Conservation (phyloP, 306 rosid species). For the Macrotyloma uniflorum region DNA sequence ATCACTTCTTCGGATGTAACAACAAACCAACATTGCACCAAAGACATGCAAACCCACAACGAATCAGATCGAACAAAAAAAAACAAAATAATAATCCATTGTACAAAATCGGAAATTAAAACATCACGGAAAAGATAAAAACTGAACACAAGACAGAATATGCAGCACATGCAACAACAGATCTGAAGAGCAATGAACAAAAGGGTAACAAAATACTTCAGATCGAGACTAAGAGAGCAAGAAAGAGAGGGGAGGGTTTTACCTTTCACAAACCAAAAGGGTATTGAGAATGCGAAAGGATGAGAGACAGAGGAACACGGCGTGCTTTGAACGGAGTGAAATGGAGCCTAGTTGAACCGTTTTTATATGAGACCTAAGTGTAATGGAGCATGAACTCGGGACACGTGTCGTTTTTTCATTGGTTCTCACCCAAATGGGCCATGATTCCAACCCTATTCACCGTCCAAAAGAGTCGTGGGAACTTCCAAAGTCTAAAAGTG, state of each 20-base stretch:
- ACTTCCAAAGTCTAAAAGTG: slow-evolving; percentile 3
- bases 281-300: slow-evolving; percentile 34
- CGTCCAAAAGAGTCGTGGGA: slow-evolving; percentile 11
- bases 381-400: neutral
- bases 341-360: neutral
- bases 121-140: neutral
- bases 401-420: neutral
- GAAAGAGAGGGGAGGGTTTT: neutral
- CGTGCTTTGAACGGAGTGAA: slow-evolving; percentile 39
- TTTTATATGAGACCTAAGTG: slow-evolving; percentile 20
- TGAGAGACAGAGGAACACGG: slow-evolving; percentile 8
- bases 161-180: neutral
- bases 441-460: neutral
- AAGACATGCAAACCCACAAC: neutral
- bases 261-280: slow-evolving; percentile 40
- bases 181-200: slow-evolving; percentile 3
- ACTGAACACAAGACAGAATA: neutral
- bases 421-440: neutral
- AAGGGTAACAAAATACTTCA: neutral
- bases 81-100: neutral
- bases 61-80: neutral
- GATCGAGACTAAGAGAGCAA: neutral
- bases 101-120: neutral
- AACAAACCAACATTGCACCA: neutral
- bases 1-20: neutral